Evolutionary conservation across 768 basidiomycete species (phyloP).

Genomic region (Lentinus tigrinus): DNA sequence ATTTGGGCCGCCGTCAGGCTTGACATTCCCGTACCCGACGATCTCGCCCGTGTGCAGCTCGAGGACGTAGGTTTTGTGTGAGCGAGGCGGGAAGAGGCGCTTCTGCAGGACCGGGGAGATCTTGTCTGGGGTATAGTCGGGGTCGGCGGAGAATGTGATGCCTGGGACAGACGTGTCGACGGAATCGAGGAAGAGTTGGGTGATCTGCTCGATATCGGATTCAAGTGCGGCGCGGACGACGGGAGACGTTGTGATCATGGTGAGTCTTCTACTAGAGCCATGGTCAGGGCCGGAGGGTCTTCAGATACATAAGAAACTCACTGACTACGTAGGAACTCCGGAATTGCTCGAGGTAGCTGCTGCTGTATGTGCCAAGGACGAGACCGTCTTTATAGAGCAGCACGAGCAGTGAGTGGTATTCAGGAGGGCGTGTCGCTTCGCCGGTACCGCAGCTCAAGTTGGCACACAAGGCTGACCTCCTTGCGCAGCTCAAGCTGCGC

Average conservation of each 20-base stretch:
- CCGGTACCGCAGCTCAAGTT: too few species aligned
- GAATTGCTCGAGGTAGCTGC: too few species aligned
- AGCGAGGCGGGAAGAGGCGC: slow-evolving; percentile 3
- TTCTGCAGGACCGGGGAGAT: neutral
- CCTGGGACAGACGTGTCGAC: slow-evolving; percentile 1
- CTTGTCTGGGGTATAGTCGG: neutral
- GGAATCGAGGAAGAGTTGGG: neutral
- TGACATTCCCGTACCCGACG: slow-evolving; percentile 5
- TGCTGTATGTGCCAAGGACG: too few species aligned
- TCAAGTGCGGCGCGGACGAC: neutral
- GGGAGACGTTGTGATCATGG: neutral
- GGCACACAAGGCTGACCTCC: too few species aligned
- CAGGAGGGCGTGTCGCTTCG: too few species aligned
- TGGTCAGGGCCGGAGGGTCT: neutral
- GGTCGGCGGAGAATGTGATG: neutral
- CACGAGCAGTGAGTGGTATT: too few species aligned
- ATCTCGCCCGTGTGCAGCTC: slow-evolving; percentile 2
- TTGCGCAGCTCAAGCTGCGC: too few species aligned
- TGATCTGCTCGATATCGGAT: neutral
- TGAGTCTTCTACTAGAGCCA: neutral
- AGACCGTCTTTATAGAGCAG: too few species aligned
- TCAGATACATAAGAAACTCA: neutral
- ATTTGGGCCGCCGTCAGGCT: neutral
- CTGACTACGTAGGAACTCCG: neutral
- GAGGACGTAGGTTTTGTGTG: slow-evolving; percentile 1